Percentiles rank a stretch among this genome's conserved stretches.
phyloP scores from a whole-genome alignment of 2,329 filamentous ascomycete species.

The Penicillium expansum region DNA sequence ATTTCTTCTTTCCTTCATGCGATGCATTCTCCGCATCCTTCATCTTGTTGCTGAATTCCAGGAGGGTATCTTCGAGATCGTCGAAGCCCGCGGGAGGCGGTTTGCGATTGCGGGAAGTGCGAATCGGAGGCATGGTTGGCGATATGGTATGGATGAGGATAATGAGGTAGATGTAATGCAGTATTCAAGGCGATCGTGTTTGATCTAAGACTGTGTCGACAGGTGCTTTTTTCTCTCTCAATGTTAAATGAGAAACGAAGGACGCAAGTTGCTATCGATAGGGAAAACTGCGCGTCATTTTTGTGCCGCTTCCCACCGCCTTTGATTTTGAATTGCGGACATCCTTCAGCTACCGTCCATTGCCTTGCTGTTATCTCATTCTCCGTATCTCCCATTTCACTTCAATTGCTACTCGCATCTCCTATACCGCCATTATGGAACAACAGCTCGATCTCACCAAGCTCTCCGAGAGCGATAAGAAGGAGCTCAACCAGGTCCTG shows the following conservation, averaged over 20 bases:
- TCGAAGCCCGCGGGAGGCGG: slow-evolving; percentile 66
- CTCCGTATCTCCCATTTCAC: background rate
- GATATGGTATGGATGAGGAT: background rate
- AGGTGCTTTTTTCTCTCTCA: background rate
- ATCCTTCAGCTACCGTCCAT: background rate
- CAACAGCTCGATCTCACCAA: slow-evolving; percentile 62
- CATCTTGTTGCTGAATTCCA: slow-evolving; percentile 67
- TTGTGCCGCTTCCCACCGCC: slow-evolving; percentile 30
- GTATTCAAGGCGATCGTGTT: background rate
- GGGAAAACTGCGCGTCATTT: slow-evolving; percentile 18
- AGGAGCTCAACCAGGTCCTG: slow-evolving; percentile 83
- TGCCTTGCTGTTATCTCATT: background rate
- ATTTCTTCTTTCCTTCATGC: slow-evolving; percentile 73
- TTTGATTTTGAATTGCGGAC: slow-evolving; percentile 22
- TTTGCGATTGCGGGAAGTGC: slow-evolving; percentile 60
- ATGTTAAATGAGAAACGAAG: background rate
- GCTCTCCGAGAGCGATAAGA: slow-evolving; percentile 78
- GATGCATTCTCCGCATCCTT: slow-evolving; percentile 85
- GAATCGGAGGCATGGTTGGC: slow-evolving; percentile 58
- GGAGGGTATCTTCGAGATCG: slow-evolving; percentile 65
- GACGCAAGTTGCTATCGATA: slow-evolving; percentile 7
- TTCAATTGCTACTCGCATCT: background rate
- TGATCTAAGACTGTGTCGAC: background rate
- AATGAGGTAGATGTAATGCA: background rate
- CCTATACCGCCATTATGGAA: slow-evolving; percentile 33